phyloP scores from a whole-genome alignment of 768 basidiomycete species.

The Candolleomyces efflorescens region DNA sequence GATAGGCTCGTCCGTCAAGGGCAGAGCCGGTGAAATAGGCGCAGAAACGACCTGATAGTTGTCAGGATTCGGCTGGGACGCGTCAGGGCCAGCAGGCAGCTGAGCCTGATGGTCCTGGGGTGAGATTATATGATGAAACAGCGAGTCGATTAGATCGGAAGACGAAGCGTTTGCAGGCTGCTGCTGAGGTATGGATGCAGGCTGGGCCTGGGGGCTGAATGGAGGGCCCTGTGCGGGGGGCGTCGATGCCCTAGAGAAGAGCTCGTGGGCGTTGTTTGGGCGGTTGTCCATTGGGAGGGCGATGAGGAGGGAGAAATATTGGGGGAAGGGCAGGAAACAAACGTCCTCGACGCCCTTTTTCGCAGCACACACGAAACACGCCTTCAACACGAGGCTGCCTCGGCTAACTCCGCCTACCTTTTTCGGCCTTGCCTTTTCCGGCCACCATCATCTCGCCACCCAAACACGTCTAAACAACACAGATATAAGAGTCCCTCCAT shows the following conservation, averaged over 20 bases:
- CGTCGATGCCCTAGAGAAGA: conserved; percentile 53
- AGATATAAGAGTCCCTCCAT: conserved; percentile 6
- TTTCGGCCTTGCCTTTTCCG: neutral
- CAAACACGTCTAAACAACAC: conserved; percentile 17
- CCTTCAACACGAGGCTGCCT: conserved; percentile 40
- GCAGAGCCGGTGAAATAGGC: conserved; percentile 38
- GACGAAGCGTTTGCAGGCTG: conserved; percentile 41
- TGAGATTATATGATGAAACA: conserved; percentile 54
- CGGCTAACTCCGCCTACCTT: conserved; percentile 20
- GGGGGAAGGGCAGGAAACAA: conserved; percentile 9
- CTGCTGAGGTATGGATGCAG: conserved; percentile 18
- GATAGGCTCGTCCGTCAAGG: conserved; percentile 42
- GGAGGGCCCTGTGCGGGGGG: conserved; percentile 37
- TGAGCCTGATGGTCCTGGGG: conserved; percentile 32
- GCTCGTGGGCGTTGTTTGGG: conserved; percentile 39
- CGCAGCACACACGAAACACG: conserved; percentile 29
- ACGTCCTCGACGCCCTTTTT: conserved; percentile 14
- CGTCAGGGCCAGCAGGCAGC: conserved; percentile 14
- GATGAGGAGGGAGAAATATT: neutral
- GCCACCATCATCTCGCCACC: neutral
- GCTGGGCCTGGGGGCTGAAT: conserved; percentile 5
- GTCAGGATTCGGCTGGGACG: conserved; percentile 12
- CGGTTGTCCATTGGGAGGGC: conserved; percentile 36
- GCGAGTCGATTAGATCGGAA: conserved; percentile 60
- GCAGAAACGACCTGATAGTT: conserved; percentile 30